Evolutionary conservation across 352 stramenopile species (phyloP), one percentile per base, ranked within the genome.

Genomic region (Phytophthora citrophthora): DNA sequence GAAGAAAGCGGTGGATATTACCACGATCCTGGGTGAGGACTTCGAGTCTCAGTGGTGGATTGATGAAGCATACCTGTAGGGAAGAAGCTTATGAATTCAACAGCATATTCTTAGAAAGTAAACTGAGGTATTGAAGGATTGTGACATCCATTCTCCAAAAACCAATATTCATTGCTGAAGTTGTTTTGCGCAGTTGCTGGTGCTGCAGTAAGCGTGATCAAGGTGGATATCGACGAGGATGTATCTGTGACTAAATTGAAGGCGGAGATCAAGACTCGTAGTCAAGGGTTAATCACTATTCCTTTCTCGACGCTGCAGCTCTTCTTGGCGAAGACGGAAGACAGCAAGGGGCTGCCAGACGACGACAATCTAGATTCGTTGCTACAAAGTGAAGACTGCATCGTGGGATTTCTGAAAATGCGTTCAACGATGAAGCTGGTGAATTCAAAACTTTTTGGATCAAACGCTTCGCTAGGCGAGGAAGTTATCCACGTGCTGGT

Each of bases 401-500:
- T n/a, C n/a, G n/a, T 43, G 43, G 50, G 31, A 15, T 54, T 54
- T 54, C 26, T 44, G 48, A 3, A 66, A n/a, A 43, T 60, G 56
- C 31, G 48, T n/a, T 10, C 49, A 24, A 60, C 58, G 49, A 59
- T 48, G 58, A 66, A 60, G 49, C 31, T 66, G 34, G 51, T 45
- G 24, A 66, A 54, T 24, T 24, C 49, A 27, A 54, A 2, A 16
- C 32, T 55, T 6, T 66, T 66, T 47, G 50, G 47, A 3, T n/a
- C 55, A 47, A 27, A 52, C 2, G 56, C 52, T 57, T 64, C 39
- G 18, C 56, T 57, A 5, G 46, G 29, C 56, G 26, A 57, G 47
- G 44, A 64, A 5, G 56, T 57, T 18, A 31, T 65, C 6, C 57
- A 64, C 47, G 46, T 64, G 27, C 31, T 56, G 50, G 59, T 64